Base-by-base conservation (phyloP, 2,329 filamentous ascomycete genomes). In the Paecilomyces niveus region DNA sequence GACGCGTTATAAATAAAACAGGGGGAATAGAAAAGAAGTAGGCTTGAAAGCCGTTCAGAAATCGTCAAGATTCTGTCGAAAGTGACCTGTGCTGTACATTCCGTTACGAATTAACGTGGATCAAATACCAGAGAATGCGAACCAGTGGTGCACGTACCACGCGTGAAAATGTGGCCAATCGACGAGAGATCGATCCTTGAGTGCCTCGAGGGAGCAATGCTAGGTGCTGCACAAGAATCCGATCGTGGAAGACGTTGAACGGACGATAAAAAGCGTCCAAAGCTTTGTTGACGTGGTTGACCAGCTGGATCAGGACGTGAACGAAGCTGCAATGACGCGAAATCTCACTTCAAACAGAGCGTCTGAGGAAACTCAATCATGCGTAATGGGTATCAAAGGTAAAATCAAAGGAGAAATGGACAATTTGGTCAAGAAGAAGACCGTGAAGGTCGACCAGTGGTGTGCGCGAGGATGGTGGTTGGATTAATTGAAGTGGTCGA, bases 21-120 rank as follows among this genome's bases (percentile, higher is more conserved):
- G 62, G 59, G 63, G 62, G 60, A 56, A 65, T 63, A 61, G 62
- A 62, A 58, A 63, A 62, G 54, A 57, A 64, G 62, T 61, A 66
- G 59, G 59, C 45, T 61, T 56, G 54, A 60, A 26, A 21, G 49
- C 29, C 26, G 29, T 50, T 13, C 26, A 59, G 15, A 64, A 69
- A 66, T 64, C 59, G 64, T 64, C 59, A 65, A 64, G 54, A 63
- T 66, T 64, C 69, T 70, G 62, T 61, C 58, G 26, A 39, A 53
- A 61, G 54, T 54, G 56, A 63, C 68, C 67, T 66, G 60, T 67
- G 72, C 66, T 72, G 69, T 71, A 74, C 74, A 45, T 74, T 71
- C 59, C 70, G 60, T 58, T 58, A 63, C 61, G 63, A 62, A 68
- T 65, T 65, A 67, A 63, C 64, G 60, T 59, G 56, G 65, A 68